Evolutionary conservation across 2,329 filamentous ascomycete genomes (phyloP), one percentile per base, ranked within the genome.

Genomic region (Scedosporium dehoogii): DNA sequence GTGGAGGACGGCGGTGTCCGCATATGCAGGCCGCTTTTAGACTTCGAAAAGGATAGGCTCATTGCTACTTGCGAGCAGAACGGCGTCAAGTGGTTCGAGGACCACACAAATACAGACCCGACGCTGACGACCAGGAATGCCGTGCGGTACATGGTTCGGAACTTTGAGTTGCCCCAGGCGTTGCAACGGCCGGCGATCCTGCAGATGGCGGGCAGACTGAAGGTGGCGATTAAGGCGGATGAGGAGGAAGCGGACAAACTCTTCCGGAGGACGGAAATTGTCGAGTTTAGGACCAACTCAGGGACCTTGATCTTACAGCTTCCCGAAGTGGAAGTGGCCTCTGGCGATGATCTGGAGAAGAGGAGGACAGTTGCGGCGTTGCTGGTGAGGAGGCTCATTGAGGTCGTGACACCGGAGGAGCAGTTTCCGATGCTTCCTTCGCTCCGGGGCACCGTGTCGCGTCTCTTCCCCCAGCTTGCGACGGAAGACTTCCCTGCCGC

Each of bases 61-160:
- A 80, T 88, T 53, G 84, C 85, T 1, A 92, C 90, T 0, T 97
- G 93, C 69, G 73, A 86, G 64, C 78, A 81, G n/a, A 81, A 86
- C 66, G 74, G 79, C 0, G 75, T 96, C 9, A 75, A 77, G 0
- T 97, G 91, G 89, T 90, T 91, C 65, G 90, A 94, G 71, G 94
- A 99, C 71, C 76, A 79, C 51, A 97, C 92, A 1, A 99, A 99
- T 70, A 73, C 79, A 16, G 89, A 97, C 68, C 81, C 79, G 7
- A 91, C 87, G 0, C 75, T 96, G 63, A 96, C 94, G 0, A 75
- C 81, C 55, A 84, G 94, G 44, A 99, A 99, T 69, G 86, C 93
- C 0, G 79, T 97, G 44, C 85, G 93, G 38, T 77, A 88, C 71
- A 72, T 96, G 53, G 79, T 84, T 21, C 75, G 78, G 27, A 74